Percentiles rank a stretch among this genome's conserved stretches.
Conservation (phyloP, 1,284 basidiomycete genomes). For the Pseudozyma thailandica region DNA sequence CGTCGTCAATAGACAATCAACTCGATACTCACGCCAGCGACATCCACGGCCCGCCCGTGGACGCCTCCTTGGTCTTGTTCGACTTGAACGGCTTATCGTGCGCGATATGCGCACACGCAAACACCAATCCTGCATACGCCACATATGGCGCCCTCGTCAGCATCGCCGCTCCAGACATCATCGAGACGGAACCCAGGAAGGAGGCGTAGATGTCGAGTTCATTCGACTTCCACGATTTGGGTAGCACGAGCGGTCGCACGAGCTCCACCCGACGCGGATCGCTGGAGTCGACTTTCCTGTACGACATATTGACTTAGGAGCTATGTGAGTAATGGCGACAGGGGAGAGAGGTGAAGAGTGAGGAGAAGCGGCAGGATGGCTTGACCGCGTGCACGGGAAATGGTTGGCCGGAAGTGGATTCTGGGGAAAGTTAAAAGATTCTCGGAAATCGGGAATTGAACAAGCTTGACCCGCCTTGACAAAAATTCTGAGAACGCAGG, state of each 20-base stretch:
- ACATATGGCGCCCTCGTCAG: conserved; percentile 31
- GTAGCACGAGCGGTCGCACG: conserved; percentile 21
- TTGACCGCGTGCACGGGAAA: too few species aligned
- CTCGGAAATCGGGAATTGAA: too few species aligned
- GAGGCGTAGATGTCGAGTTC: conserved; percentile 45
- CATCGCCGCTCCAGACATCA: conserved; percentile 49
- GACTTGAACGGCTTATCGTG: conserved; percentile 53
- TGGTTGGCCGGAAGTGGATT: too few species aligned
- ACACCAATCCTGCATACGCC: conserved; percentile 47
- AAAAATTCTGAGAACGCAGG: too few species aligned
- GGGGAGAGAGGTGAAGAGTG: too few species aligned
- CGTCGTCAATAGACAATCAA: not conserved
- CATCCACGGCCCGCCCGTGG: conserved; percentile 41
- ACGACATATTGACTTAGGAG: too few species aligned
- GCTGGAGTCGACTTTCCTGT: conserved; percentile 30
- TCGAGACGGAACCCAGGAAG: conserved; percentile 32
- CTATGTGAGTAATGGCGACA: too few species aligned
- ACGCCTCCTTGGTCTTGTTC: conserved; percentile 24
- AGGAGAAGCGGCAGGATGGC: too few species aligned
- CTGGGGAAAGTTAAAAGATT: too few species aligned
- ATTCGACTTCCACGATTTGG: conserved; percentile 29
- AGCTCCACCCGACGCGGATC: conserved; percentile 37
- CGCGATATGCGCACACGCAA: conserved; percentile 48
- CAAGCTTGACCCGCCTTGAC: too few species aligned
- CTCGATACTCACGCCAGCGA: conserved; percentile 23